Conservation (phyloP, 2,329 filamentous ascomycete genomes). For the Tolypocladium cylindrosporum region DNA sequence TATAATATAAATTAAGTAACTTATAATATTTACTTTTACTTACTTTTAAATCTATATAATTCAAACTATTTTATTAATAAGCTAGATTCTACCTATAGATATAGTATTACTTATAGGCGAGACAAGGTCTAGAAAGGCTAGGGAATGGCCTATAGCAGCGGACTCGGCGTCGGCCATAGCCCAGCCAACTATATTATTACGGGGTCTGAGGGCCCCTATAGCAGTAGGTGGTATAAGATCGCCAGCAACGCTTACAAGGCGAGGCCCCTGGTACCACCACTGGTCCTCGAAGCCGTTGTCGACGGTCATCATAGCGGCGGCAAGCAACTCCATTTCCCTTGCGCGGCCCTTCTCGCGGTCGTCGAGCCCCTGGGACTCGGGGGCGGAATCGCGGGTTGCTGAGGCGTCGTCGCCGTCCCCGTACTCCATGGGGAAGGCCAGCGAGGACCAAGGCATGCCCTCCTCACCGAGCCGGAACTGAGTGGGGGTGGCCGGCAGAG, state of each 20-base stretch:
- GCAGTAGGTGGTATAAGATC: background rate
- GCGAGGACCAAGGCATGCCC: constrained; percentile 31
- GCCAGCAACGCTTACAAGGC: constrained; percentile 4
- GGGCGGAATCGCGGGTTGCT: background rate
- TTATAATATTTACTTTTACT: too few relatives aligned
- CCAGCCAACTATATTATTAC: background rate
- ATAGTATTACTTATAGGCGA: too few relatives aligned
- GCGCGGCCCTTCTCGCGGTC: constrained; percentile 14
- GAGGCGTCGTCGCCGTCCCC: background rate
- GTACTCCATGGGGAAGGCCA: background rate
- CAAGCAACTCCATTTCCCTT: constrained; percentile 36
- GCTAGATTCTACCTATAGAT: too few relatives aligned
- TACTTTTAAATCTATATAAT: too few relatives aligned
- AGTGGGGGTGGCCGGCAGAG: background rate
- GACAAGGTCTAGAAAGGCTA: too few relatives aligned
- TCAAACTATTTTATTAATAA: too few relatives aligned
- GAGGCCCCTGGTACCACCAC: constrained; percentile 43
- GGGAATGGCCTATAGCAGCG: too few relatives aligned
- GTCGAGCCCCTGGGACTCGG: constrained; percentile 16
- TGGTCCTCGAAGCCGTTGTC: constrained; percentile 49
- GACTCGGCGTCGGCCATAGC: background rate
- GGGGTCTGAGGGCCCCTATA: background rate
- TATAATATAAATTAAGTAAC: too few relatives aligned
- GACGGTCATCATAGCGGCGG: constrained; percentile 44
- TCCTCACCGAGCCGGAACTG: constrained; percentile 18